phyloP scores from a whole-genome alignment of 495 filamentous ascomycete genomes.

The Aspergillus sclerotioniger region DNA sequence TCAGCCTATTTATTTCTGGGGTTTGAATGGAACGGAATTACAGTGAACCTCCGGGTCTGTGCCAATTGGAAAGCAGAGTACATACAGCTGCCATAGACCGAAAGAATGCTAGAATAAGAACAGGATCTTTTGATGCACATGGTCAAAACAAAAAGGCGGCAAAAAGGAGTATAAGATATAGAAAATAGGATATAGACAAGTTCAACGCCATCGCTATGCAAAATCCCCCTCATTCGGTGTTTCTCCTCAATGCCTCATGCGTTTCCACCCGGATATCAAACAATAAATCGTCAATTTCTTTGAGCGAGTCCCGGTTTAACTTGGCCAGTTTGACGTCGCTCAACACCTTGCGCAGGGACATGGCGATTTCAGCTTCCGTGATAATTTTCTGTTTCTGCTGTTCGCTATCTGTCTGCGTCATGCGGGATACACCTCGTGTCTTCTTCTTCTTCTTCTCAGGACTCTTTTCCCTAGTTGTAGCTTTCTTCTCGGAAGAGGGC shows the following conservation, averaged over 20 bases:
- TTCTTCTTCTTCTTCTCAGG: constrained; percentile 2
- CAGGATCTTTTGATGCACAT: not conserved
- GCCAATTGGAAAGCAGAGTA: no score
- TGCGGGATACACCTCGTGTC: not conserved
- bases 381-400: not conserved
- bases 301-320: constrained; percentile 51
- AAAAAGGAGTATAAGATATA: constrained; percentile 1
- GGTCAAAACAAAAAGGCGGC: not conserved
- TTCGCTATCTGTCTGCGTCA: constrained; percentile 16
- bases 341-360: constrained; percentile 49
- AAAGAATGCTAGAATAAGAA: not conserved
- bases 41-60: no score
- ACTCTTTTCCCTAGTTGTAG: not conserved
- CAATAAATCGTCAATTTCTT: constrained; percentile 63
- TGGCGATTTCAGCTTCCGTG: constrained; percentile 38
- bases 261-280: constrained; percentile 65
- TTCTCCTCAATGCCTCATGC: constrained; percentile 58
- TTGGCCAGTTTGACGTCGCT: constrained; percentile 48
- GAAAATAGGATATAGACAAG: constrained; percentile 16
- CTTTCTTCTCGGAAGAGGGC: not conserved
- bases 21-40: no score
- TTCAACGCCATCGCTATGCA: constrained; percentile 49
- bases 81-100: constrained; percentile 6
- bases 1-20: not conserved
- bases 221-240: constrained; percentile 22